A percentile compares a stretch with the other conserved stretches of the same genome.
Conservation (phyloP, 805 yeast genomes). For the Ogataea zsoltii region DNA sequence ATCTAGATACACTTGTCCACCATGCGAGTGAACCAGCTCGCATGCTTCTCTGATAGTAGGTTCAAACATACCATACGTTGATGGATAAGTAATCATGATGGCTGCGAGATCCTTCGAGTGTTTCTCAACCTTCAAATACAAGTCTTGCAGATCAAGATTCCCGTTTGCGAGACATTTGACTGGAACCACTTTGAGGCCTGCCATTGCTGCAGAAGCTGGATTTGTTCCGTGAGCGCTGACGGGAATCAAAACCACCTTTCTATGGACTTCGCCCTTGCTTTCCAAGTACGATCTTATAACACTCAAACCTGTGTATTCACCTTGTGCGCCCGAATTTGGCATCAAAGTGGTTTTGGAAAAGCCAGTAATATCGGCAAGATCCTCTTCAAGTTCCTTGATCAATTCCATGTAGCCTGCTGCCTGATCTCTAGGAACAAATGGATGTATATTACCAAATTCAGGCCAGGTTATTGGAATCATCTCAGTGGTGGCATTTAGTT, state of each 20-base stretch:
- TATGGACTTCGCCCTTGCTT: slow-evolving; percentile 64
- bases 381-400: slow-evolving; percentile 74
- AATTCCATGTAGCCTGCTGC: slow-evolving; percentile 84
- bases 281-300: slow-evolving; percentile 79
- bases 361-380: slow-evolving; percentile 90
- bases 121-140: slow-evolving; percentile 69
- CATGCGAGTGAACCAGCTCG: slow-evolving; percentile 77
- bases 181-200: slow-evolving; percentile 90
- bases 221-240: slow-evolving; percentile 98
- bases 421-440: slow-evolving; percentile 88
- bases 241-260: slow-evolving; percentile 91
- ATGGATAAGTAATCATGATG: slow-evolving; percentile 95
- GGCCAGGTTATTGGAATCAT: slow-evolving; percentile 96
- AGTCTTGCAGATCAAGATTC: slow-evolving; percentile 77
- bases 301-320: slow-evolving; percentile 93
- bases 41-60: slow-evolving; percentile 86
- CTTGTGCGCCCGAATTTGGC: slow-evolving; percentile 99
- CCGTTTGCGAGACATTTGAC: slow-evolving; percentile 87
- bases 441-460: slow-evolving; percentile 85
- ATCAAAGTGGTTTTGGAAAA: slow-evolving; percentile 86
- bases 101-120: slow-evolving; percentile 77
- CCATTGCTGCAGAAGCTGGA: slow-evolving; percentile 98
- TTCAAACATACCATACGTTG: slow-evolving; percentile 95
- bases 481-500: slow-evolving; percentile 90
- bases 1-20: slow-evolving; percentile 96